Conservation (phyloP, 805 yeast genomes). For the Candida yuanshanica region DNA sequence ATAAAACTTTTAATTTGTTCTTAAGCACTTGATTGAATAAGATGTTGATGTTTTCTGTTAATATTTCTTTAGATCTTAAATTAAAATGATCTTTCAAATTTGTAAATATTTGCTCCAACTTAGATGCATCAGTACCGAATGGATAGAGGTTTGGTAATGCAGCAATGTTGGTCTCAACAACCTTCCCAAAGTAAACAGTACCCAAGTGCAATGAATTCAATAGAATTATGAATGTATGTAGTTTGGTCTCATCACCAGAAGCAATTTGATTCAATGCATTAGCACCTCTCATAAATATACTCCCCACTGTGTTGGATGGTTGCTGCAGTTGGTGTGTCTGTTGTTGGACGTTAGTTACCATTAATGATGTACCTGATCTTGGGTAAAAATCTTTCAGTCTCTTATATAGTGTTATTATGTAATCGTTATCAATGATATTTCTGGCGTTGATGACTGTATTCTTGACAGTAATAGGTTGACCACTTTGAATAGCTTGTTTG, state of each 20-base stretch:
- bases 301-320: constrained; percentile 18
- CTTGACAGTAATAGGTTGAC: constrained; percentile 51
- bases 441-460: constrained; percentile 50
- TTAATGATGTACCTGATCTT: constrained; percentile 28
- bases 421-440: constrained; percentile 57
- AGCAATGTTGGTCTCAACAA: constrained; percentile 26
- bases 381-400: constrained; percentile 42
- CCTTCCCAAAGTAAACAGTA: constrained; percentile 46
- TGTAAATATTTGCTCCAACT: constrained; percentile 23
- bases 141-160: constrained; percentile 31
- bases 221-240: constrained; percentile 58
- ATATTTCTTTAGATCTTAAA: constrained; percentile 25
- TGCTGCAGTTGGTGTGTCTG: constrained; percentile 11
- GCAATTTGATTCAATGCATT: constrained; percentile 35
- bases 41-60: constrained; percentile 35
- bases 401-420: constrained; percentile 48
- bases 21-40: constrained; percentile 44
- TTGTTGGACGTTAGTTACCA: constrained; percentile 13
- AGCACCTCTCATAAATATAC: constrained; percentile 39
- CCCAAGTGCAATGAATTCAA: constrained; percentile 70
- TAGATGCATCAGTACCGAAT: constrained; percentile 29
- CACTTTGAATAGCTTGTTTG: constrained; percentile 63
- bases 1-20: constrained; percentile 35
- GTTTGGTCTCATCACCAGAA: constrained; percentile 39
- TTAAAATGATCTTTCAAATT: constrained; percentile 21